These are phyloP conservation scores for Rhamnella rubrinervis DNA, from an alignment of 331 rosid genomes.

Conservation along the genomic window DNA sequence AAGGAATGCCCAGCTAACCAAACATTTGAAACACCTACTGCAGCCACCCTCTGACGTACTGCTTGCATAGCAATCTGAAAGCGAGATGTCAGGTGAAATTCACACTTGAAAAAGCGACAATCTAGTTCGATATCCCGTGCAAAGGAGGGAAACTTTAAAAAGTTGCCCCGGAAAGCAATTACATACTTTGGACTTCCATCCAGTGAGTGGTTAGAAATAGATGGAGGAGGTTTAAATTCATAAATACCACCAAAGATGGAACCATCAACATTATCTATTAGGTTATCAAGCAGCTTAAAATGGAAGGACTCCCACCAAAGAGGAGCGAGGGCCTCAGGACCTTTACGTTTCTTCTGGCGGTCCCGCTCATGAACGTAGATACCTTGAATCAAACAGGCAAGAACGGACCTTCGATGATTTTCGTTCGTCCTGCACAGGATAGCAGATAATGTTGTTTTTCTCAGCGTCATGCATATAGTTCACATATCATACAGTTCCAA, in stretches of 20 bases:
- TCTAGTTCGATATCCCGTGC: conserved; percentile 74
- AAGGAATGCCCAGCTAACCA: conserved; percentile 96
- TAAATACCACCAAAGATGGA: conserved; percentile 83
- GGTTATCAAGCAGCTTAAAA: conserved; percentile 59
- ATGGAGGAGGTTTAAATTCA: conserved; percentile 66
- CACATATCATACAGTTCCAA: not conserved
- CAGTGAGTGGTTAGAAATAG: conserved; percentile 31
- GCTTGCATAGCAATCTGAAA: conserved; percentile 74
- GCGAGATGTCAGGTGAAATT: conserved; percentile 76
- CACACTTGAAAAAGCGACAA: conserved; percentile 52
- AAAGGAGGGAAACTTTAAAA: conserved; percentile 51
- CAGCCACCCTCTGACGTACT: conserved; percentile 63
- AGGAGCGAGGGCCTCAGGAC: conserved; percentile 59
- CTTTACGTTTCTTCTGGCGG: conserved; percentile 66
- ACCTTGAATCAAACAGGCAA: conserved; percentile 90
- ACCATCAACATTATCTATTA: conserved; percentile 69
- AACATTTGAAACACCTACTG: conserved; percentile 64
- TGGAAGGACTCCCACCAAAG: conserved; percentile 93
- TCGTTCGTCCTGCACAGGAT: conserved; percentile 55
- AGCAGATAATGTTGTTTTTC: not conserved
- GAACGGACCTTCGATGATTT: conserved; percentile 67
- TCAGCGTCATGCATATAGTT: not conserved
- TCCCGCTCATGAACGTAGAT: conserved; percentile 82
- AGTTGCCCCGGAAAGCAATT: conserved; percentile 84
- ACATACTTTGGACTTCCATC: conserved; percentile 62